phyloP scores from a whole-genome alignment of 2,329 filamentous ascomycete genomes.

The Colletotrichum scovillei region DNA sequence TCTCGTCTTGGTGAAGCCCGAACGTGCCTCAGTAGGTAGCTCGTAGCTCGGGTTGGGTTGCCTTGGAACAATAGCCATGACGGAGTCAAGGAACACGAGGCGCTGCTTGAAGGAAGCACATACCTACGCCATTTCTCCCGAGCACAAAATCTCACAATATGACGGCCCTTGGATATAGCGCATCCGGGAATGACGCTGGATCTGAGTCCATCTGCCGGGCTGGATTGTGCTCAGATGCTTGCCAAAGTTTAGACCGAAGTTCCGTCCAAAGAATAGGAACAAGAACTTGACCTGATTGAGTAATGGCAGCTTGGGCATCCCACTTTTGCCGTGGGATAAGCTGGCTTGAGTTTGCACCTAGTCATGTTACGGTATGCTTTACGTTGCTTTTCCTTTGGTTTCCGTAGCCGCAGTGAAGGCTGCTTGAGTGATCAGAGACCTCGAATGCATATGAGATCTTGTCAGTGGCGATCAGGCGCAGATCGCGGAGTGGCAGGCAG shows the following conservation, averaged over 20 bases:
- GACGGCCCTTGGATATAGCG: background rate
- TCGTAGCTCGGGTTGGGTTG: background rate
- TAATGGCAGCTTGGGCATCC: background rate
- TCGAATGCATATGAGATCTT: constrained; percentile 6
- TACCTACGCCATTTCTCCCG: background rate
- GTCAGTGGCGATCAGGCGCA: background rate
- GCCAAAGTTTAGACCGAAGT: background rate
- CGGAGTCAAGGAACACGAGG: background rate
- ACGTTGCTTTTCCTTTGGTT: constrained; percentile 2
- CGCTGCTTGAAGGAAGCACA: constrained; percentile 5
- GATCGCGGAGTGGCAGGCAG: background rate
- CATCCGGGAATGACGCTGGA: background rate
- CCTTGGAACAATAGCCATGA: background rate
- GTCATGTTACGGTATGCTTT: background rate
- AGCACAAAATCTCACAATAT: background rate
- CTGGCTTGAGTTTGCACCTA: background rate
- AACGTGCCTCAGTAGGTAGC: constrained; percentile 1
- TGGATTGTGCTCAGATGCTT: background rate
- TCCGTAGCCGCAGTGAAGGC: constrained; percentile 8
- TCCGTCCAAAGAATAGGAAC: background rate
- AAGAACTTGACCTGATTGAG: background rate
- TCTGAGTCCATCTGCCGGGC: constrained; percentile 10
- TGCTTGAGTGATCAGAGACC: background rate
- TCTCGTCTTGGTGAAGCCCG: constrained; percentile 14
- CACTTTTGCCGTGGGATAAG: background rate